phyloP scores from a whole-genome alignment of 1,284 basidiomycete species.

The Cutaneotrichosporon sp. region DNA sequence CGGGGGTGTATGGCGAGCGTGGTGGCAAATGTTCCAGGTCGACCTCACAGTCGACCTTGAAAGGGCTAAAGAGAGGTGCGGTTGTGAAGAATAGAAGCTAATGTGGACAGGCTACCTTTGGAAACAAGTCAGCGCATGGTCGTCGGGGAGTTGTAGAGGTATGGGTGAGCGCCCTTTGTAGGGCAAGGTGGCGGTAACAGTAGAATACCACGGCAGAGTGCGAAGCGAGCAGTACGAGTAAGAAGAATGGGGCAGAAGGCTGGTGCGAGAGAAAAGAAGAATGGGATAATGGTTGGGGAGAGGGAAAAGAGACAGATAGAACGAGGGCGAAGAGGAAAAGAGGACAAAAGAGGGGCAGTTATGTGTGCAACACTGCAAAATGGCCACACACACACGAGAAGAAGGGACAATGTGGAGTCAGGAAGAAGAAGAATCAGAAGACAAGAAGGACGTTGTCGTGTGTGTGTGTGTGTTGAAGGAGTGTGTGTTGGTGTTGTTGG shows the following conservation, averaged over 20 bases:
- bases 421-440: not conserved
- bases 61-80: not conserved
- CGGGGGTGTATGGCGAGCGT: conserved; percentile 3
- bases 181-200: not conserved
- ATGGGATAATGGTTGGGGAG: not conserved
- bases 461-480: not conserved
- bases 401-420: not conserved
- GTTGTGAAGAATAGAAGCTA: not conserved
- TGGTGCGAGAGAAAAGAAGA: not conserved
- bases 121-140: not conserved
- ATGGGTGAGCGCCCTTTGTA: not conserved
- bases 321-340: too few relatives aligned
- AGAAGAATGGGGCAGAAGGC: not conserved
- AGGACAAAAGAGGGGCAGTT: too few relatives aligned
- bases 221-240: not conserved
- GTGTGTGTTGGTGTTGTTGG: not conserved
- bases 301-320: not conserved
- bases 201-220: not conserved
- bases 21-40: not conserved
- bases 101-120: not conserved
- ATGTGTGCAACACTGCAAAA: not conserved
- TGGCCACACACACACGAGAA: not conserved
- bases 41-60: not conserved
- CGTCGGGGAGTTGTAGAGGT: not conserved
- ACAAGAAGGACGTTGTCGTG: not conserved